A percentile compares a stretch with the other conserved stretches of the same genome.
Conservation (phyloP, 176 grass and related monocot species). For the Paspalum vaginatum region DNA sequence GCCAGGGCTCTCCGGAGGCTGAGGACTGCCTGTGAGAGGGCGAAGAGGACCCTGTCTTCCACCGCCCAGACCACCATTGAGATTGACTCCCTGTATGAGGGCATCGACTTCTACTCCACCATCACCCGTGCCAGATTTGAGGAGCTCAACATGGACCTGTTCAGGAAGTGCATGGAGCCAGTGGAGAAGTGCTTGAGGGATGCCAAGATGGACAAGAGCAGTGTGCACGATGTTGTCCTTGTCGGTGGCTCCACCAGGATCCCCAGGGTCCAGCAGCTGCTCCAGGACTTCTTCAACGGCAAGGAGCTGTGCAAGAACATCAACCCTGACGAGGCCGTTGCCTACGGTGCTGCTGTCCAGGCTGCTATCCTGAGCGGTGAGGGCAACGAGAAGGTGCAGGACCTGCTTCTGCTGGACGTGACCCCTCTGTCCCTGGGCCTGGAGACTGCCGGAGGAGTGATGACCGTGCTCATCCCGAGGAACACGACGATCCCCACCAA, state of each 20-base stretch:
- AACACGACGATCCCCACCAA: conserved; percentile 70
- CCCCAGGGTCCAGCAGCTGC: conserved; percentile 63
- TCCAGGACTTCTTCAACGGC: conserved; percentile 62
- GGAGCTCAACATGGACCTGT: conserved; percentile 65
- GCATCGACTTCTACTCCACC: conserved; percentile 68
- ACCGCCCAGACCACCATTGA: conserved; percentile 69
- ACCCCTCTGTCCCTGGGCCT: conserved; percentile 58
- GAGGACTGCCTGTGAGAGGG: conserved; percentile 64
- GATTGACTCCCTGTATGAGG: conserved; percentile 49
- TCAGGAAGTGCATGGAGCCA: conserved; percentile 67
- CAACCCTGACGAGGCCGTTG: conserved; percentile 61
- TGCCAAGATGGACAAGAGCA: conserved; percentile 70
- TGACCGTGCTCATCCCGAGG: conserved; percentile 64
- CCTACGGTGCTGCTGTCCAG: conserved; percentile 57
- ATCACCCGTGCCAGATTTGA: conserved; percentile 63
- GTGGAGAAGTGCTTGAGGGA: conserved; percentile 70
- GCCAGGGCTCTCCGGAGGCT: conserved; percentile 53
- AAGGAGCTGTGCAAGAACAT: conserved; percentile 76
- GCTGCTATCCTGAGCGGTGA: conserved; percentile 63
- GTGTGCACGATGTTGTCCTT: conserved; percentile 52
- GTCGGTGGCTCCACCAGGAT: conserved; percentile 67
- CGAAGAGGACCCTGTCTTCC: conserved; percentile 67
- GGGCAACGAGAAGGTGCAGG: conserved; percentile 77
- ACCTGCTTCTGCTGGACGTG: conserved; percentile 58
- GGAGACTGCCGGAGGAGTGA: conserved; percentile 55